phyloP scores from a whole-genome alignment of 179 eudicot genomes.

The Vitellaria paradoxa region DNA sequence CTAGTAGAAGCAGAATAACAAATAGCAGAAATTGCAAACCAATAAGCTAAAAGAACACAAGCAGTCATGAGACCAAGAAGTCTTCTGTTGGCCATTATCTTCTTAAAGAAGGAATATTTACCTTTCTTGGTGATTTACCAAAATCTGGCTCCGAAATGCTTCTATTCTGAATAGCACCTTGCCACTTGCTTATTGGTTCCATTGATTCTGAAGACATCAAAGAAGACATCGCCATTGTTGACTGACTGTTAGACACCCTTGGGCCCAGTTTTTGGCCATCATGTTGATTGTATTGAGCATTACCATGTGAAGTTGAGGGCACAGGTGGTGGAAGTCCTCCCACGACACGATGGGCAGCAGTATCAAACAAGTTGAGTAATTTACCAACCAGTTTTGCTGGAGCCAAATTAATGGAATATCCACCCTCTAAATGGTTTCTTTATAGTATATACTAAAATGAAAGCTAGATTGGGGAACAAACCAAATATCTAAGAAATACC shows the following conservation, averaged over 20 bases:
- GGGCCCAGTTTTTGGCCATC: conserved; percentile 34
- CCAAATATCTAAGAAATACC: conserved; percentile 32
- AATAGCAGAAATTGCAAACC: neutral
- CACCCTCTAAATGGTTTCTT: conserved; percentile 48
- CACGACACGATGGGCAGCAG: conserved; percentile 77
- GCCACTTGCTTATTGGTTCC: conserved; percentile 65
- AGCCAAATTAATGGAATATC: conserved; percentile 76
- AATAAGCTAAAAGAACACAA: neutral
- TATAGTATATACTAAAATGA: neutral
- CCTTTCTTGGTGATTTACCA: conserved; percentile 33
- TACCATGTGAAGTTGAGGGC: conserved; percentile 37
- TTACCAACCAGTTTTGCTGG: conserved; percentile 71
- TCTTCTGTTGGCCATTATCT: neutral
- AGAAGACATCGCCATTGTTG: conserved; percentile 60
- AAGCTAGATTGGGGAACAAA: conserved; percentile 1
- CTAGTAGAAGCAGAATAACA: neutral
- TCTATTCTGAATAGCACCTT: conserved; percentile 50
- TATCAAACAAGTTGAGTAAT: conserved; percentile 70
- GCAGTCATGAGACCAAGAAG: neutral
- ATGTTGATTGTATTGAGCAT: conserved; percentile 36
- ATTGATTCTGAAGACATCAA: conserved; percentile 54
- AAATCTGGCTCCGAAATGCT: conserved; percentile 51
- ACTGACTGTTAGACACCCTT: conserved; percentile 54
- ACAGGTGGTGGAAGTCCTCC: conserved; percentile 78
- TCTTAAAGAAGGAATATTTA: neutral